These are phyloP conservation scores for Talaromyces pinophilus DNA, from an alignment of 2,329 filamentous ascomycete genomes.

Conservation along the genomic window DNA sequence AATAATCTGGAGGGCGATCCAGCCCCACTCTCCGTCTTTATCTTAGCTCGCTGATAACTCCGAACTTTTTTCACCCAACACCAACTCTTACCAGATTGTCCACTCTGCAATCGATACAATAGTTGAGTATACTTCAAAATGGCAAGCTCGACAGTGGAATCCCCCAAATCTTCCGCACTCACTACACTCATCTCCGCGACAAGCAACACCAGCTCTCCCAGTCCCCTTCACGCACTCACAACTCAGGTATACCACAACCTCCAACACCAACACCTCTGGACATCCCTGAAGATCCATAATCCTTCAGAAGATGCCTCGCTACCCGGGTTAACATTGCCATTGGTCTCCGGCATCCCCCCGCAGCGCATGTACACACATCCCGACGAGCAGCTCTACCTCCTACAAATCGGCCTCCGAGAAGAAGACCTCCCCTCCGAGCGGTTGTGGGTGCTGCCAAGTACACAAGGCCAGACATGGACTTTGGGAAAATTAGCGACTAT, in stretches of 20 bases:
- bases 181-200: conserved; percentile 42
- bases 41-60: conserved; percentile 4
- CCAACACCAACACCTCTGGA: conserved; percentile 64
- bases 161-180: conserved; percentile 41
- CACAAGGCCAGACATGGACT: conserved; percentile 62
- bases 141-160: conserved; percentile 11
- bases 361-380: conserved; percentile 63
- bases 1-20: conserved; percentile 7
- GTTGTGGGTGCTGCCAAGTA: conserved; percentile 62
- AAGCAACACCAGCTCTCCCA: conserved; percentile 24
- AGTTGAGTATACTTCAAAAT: neutral
- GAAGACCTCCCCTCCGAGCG: conserved; percentile 53
- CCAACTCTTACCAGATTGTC: neutral
- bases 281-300: conserved; percentile 54
- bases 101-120: neutral
- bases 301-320: conserved; percentile 14
- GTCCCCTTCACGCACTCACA: conserved; percentile 50
- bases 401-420: conserved; percentile 53
- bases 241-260: conserved; percentile 65
- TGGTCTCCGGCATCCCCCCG: conserved; percentile 64
- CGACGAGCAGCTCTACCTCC: conserved; percentile 63
- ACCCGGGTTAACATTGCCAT: conserved; percentile 44
- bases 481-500: conserved; percentile 56
- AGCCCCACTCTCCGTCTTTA: conserved; percentile 4
- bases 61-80: conserved; percentile 25